phyloP scores from a whole-genome alignment of 306 rosid genomes.

The Elaeagnus macrophylla region DNA sequence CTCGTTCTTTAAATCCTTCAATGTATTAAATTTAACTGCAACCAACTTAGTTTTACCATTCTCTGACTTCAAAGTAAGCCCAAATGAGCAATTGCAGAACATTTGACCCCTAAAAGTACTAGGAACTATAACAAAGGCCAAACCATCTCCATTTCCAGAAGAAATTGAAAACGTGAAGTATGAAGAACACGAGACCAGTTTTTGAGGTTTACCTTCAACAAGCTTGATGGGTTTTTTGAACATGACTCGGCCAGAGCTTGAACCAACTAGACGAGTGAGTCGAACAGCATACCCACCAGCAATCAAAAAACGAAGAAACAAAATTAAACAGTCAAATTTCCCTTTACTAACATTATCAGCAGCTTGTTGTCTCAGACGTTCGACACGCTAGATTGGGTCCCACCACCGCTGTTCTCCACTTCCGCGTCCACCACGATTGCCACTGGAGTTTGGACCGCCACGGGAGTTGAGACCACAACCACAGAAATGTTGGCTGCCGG shows the following conservation, averaged over 20 bases:
- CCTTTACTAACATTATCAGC: neutral
- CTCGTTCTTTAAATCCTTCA: slow-evolving; percentile 25
- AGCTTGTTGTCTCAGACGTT: slow-evolving; percentile 62
- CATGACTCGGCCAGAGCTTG: slow-evolving; percentile 29
- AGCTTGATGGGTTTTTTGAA: slow-evolving; percentile 65
- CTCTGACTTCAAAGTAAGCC: slow-evolving; percentile 28
- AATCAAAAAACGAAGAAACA: too few species aligned
- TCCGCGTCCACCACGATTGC: slow-evolving; percentile 28
- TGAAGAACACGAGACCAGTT: slow-evolving; percentile 56
- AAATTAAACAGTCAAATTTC: too few species aligned
- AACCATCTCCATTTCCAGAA: slow-evolving; percentile 40
- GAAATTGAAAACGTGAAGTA: slow-evolving; percentile 56
- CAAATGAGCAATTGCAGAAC: slow-evolving; percentile 41
- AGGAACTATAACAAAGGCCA: slow-evolving; percentile 69
- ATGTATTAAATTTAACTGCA: slow-evolving; percentile 37
- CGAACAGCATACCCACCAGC: slow-evolving; percentile 26
- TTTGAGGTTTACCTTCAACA: slow-evolving; percentile 41
- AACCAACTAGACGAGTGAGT: slow-evolving; percentile 36
- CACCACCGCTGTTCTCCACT: slow-evolving; percentile 84
- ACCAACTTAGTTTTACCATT: slow-evolving; percentile 26
- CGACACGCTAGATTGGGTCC: slow-evolving; percentile 98
- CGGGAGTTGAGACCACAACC: slow-evolving; percentile 65
- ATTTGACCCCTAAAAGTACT: slow-evolving; percentile 33
- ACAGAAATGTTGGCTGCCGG: slow-evolving; percentile 60
- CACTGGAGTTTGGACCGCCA: slow-evolving; percentile 39